phyloP scores from a whole-genome alignment of 2,329 filamentous ascomycete genomes.

The Exophiala oligosperma region DNA sequence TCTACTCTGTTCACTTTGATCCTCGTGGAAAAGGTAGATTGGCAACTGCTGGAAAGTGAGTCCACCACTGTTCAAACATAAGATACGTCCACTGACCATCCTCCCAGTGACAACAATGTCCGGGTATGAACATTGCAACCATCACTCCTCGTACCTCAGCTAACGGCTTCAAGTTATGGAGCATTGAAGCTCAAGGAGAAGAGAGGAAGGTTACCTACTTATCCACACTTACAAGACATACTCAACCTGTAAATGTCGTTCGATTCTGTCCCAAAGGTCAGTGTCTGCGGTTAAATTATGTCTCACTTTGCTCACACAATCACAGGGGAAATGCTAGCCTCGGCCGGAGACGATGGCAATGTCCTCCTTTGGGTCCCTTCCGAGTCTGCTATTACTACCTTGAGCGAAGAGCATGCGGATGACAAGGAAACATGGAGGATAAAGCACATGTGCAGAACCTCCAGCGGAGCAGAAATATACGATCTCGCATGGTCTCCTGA shows the following conservation, averaged over 20 bases:
- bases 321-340: conserved; percentile 86
- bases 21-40: conserved; percentile 86
- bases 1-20: conserved; percentile 97
- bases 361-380: conserved; percentile 94
- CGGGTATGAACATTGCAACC: conserved; percentile 59
- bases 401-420: conserved; percentile 82
- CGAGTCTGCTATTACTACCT: conserved; percentile 65
- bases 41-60: conserved; percentile 80
- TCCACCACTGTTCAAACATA: conserved; percentile 12
- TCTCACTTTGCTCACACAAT: conserved; percentile 28
- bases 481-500: conserved; percentile 99
- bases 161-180: conserved; percentile 72
- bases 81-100: conserved; percentile 10
- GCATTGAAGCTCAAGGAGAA: conserved; percentile 78
- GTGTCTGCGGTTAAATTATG: conserved; percentile 25
- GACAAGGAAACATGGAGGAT: conserved; percentile 97
- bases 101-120: conserved; percentile 77
- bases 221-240: conserved; percentile 88
- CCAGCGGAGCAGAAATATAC: conserved; percentile 87
- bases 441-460: conserved; percentile 96
- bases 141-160: conserved; percentile 28
- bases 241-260: conserved; percentile 96
- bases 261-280: conserved; percentile 91
- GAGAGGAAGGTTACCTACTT: conserved; percentile 89
- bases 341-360: conserved; percentile 95